Evolutionary conservation across 768 basidiomycete genomes (phyloP).

Genomic region (Naganishia antarctica): DNA sequence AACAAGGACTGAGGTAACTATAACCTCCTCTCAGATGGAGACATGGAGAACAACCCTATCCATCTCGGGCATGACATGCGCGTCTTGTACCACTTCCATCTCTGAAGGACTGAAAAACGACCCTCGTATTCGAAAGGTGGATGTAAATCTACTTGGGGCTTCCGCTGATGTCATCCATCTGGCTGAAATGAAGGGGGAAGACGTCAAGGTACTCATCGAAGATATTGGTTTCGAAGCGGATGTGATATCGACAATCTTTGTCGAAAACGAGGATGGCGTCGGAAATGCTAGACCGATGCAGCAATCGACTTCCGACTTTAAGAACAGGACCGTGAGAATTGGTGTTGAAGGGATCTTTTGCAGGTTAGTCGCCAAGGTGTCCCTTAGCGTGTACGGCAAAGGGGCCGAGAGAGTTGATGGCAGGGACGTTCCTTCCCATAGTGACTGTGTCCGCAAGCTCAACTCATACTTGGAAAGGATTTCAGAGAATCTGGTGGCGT

Average conservation of each 20-base stretch:
- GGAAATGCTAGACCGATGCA: not conserved
- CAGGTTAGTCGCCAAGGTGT: constrained; percentile 51
- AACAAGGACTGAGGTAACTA: not conserved
- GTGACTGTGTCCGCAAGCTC: constrained; percentile 59
- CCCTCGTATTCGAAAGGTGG: constrained; percentile 26
- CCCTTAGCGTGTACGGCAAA: no score
- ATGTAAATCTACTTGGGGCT: constrained; percentile 36
- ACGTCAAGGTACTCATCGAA: constrained; percentile 27
- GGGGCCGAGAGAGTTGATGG: not conserved
- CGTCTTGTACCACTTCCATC: constrained; percentile 41
- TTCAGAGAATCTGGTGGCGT: constrained; percentile 20
- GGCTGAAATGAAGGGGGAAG: not conserved
- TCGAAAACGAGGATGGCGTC: not conserved
- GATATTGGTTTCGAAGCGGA: constrained; percentile 52
- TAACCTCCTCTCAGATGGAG: not conserved
- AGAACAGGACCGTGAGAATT: constrained; percentile 55
- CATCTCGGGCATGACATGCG: constrained; percentile 47
- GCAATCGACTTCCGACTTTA: constrained; percentile 6
- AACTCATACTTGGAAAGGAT: constrained; percentile 37
- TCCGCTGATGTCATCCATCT: constrained; percentile 47
- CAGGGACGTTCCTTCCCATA: constrained; percentile 36
- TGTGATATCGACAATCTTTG: constrained; percentile 9
- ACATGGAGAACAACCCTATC: constrained; percentile 27
- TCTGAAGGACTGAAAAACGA: constrained; percentile 25
- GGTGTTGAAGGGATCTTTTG: constrained; percentile 66